Percentiles rank a stretch among this genome's conserved stretches.
Evolutionary conservation across 495 filamentous ascomycete species (phyloP).

Genomic region (Podospora australis): DNA sequence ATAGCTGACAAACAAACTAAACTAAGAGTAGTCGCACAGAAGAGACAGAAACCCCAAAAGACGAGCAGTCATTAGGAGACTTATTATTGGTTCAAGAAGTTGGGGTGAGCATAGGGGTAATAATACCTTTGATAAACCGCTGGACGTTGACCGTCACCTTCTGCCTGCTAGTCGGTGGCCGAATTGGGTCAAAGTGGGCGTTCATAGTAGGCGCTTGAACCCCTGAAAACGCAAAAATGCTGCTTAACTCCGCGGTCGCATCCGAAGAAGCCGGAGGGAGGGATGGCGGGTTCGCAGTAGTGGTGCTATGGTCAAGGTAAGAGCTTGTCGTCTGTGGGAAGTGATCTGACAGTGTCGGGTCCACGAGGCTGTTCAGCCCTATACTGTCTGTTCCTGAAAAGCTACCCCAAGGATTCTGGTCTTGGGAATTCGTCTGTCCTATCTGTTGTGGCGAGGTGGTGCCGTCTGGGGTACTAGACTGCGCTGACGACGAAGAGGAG

Average conservation of each 20-base stretch:
- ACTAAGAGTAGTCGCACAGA: too few relatives aligned
- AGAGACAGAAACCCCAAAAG: too few relatives aligned
- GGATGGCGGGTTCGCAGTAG: too few relatives aligned
- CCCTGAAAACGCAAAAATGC: constrained; percentile 2
- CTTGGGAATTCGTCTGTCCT: too few relatives aligned
- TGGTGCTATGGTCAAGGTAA: not conserved
- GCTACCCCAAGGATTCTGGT: too few relatives aligned
- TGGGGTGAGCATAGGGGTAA: not conserved
- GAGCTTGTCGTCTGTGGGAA: not conserved
- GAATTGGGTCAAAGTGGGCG: not conserved
- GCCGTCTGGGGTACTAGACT: too few relatives aligned
- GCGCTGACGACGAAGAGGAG: too few relatives aligned
- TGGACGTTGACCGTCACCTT: constrained; percentile 25
- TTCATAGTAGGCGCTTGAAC: not conserved
- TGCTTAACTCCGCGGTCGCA: not conserved
- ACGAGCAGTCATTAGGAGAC: too few relatives aligned
- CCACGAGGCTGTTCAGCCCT: not conserved
- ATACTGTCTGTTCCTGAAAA: too few relatives aligned
- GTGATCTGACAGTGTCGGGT: not conserved
- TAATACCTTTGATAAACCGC: constrained; percentile 21
- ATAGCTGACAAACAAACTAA: not conserved
- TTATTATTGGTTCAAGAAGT: too few relatives aligned
- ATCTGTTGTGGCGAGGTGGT: too few relatives aligned
- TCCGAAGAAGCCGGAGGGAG: too few relatives aligned
- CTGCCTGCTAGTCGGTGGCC: not conserved